Conservation (phyloP, 164 flowering plant species). For the Nelumbo lutea region DNA sequence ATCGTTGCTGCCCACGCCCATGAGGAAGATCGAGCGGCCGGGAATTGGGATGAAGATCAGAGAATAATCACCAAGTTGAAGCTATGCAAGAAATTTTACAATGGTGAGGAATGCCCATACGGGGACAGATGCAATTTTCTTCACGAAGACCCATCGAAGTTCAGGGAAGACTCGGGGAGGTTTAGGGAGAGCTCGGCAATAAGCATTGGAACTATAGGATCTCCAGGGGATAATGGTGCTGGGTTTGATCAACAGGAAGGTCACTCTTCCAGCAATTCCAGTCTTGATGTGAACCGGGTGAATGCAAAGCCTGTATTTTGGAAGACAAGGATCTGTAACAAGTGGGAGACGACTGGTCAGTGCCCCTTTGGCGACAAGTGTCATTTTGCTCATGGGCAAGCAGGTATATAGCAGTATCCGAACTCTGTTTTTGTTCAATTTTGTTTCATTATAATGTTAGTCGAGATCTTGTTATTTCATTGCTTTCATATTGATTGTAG, state of each 20-base stretch:
- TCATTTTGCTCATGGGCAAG: conserved; percentile 81
- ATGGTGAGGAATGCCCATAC: conserved; percentile 85
- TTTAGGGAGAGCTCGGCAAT: conserved; percentile 64
- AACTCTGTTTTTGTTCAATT: background rate
- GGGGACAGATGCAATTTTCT: conserved; percentile 81
- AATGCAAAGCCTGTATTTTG: conserved; percentile 44
- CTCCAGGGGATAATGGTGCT: conserved; percentile 19
- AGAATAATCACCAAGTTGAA: conserved; percentile 55
- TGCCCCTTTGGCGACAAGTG: conserved; percentile 82
- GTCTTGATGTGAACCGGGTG: conserved; percentile 26
- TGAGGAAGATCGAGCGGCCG: conserved; percentile 37
- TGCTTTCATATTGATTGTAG: background rate
- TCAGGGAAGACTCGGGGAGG: conserved; percentile 37
- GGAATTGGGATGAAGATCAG: conserved; percentile 66
- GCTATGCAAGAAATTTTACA: conserved; percentile 75
- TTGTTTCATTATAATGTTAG: no score
- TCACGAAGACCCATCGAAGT: conserved; percentile 60
- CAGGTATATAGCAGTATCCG: conserved; percentile 43
- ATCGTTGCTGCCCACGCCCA: conserved; percentile 41
- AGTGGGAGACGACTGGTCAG: conserved; percentile 61
- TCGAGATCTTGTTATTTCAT: background rate
- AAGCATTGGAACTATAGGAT: conserved; percentile 49
- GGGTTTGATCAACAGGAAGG: conserved; percentile 30
- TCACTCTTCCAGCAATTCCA: conserved; percentile 15
- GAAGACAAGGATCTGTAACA: conserved; percentile 75